phyloP scores from a whole-genome alignment of 1,284 basidiomycete species.

The Microbotryum saponariae region DNA sequence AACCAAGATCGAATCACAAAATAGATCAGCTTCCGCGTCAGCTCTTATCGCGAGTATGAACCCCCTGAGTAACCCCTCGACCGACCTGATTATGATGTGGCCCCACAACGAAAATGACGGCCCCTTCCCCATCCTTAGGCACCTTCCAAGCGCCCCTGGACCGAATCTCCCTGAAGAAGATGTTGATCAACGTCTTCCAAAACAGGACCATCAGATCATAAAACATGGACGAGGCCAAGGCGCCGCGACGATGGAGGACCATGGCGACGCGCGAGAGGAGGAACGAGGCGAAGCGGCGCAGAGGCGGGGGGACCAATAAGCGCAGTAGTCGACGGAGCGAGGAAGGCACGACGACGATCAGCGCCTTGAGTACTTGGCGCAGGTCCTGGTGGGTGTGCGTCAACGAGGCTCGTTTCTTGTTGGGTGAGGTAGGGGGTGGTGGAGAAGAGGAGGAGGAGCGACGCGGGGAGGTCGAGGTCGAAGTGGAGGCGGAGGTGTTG shows the following conservation, averaged over 20 bases:
- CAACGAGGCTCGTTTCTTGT: neutral
- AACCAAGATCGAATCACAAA: too few relatives aligned
- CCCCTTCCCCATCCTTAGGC: constrained; percentile 63
- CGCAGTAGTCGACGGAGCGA: constrained; percentile 25
- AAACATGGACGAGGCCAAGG: constrained; percentile 21
- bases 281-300: constrained; percentile 25
- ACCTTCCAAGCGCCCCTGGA: constrained; percentile 86
- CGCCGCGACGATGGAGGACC: constrained; percentile 30
- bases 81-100: constrained; percentile 89
- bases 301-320: constrained; percentile 24
- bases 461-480: too few relatives aligned
- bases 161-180: constrained; percentile 96
- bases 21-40: neutral
- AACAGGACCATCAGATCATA: constrained; percentile 42
- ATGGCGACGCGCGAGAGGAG: constrained; percentile 29
- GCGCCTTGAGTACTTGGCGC: constrained; percentile 26
- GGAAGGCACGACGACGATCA: constrained; percentile 31
- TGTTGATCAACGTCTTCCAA: constrained; percentile 73
- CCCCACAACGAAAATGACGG: constrained; percentile 92
- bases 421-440: too few relatives aligned
- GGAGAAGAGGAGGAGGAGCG: too few relatives aligned
- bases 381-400: constrained; percentile 30
- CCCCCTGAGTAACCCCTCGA: too few relatives aligned
- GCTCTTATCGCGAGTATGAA: neutral
- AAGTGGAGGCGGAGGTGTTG: too few relatives aligned